Base-by-base conservation (phyloP, 805 yeast genomes). In the Allodekkera sacchari region DNA sequence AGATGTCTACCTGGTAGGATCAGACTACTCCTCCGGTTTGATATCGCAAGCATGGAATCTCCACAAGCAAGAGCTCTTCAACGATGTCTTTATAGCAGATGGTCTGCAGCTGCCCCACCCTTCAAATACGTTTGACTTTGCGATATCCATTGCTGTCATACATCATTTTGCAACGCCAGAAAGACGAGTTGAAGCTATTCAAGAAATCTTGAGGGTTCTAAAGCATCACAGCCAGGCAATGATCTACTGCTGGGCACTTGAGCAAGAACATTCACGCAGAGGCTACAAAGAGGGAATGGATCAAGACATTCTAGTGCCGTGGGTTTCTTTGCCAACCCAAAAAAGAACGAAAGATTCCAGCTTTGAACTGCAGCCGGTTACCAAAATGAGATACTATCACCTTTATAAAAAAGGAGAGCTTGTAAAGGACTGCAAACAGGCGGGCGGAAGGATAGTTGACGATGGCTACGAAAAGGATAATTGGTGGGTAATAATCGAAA, bases 201-300 rank as follows among this genome's bases (percentile, higher is more conserved):
- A 44, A 10, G 82, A 81, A 37, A 77, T 88, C 2, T 50, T 92
- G 23, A 56, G 75, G 14, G 48, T 52, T 18, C 52, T 92, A 32
- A 63, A 53, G 25, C 33, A 41, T 0, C 75, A 74, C 1, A 96
- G 95, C 1, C 70, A 67, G 32, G 82, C 84, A 0, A 59, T 92
- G 45, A 71, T 92, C 6, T 92, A 89, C 53, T 94, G 94, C 32
- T 92, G 98, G 98, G 98, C 98, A 0, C 57, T 92, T 32, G 98
- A 92, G 43, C 98, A 92, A 54, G 82, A 78, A 35, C 68, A 65
- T 16, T 82, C 95, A 0, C 66, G 96, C 43, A 67, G 97, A 45
- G 97, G 97, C 0, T 92, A 85, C 59, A 77, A 81, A 42, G 88
- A 77, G 43, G 94, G 94, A 8, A 87, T 81, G 74, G 87, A 82